Conservation (phyloP, 495 filamentous ascomycete species). For the Tetracladium setigerum region DNA sequence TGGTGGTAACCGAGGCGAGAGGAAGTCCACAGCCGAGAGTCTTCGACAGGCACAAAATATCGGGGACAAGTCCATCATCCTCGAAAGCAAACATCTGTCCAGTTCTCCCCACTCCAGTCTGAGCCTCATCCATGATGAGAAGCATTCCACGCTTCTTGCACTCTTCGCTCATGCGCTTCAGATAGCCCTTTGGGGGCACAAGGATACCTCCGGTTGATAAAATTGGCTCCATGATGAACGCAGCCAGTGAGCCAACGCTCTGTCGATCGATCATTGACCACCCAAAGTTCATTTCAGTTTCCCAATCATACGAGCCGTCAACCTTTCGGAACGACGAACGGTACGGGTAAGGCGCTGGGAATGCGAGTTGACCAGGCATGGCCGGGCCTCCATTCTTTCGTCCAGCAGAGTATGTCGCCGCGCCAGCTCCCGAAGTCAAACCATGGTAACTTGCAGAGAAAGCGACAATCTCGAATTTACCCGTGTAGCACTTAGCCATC, state of each 20-base stretch:
- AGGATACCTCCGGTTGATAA: slow-evolving; percentile 44
- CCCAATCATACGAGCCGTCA: slow-evolving; percentile 37
- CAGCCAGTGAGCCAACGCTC: slow-evolving; percentile 55
- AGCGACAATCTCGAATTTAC: slow-evolving; percentile 49
- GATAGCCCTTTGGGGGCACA: slow-evolving; percentile 56
- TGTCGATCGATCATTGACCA: slow-evolving; percentile 61
- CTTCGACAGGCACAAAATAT: slow-evolving; percentile 61
- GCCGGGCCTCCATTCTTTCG: slow-evolving; percentile 39
- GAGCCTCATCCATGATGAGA: slow-evolving; percentile 67
- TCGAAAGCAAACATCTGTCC: slow-evolving; percentile 61
- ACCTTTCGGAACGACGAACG: slow-evolving; percentile 34
- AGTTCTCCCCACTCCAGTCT: slow-evolving; percentile 68
- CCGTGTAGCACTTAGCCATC: slow-evolving; percentile 49
- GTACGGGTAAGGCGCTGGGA: slow-evolving; percentile 51
- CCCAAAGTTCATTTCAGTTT: slow-evolving; percentile 61
- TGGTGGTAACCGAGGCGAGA: slow-evolving; percentile 48
- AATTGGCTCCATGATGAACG: slow-evolving; percentile 68
- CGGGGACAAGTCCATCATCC: slow-evolving; percentile 51
- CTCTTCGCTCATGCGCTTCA: slow-evolving; percentile 49
- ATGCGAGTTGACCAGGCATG: slow-evolving; percentile 51
- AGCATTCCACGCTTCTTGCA: slow-evolving; percentile 60
- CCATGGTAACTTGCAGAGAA: slow-evolving; percentile 48
- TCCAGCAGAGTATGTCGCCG: slow-evolving; percentile 40
- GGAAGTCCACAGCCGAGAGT: slow-evolving; percentile 55
- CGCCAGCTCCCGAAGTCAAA: slow-evolving; percentile 33